Base-by-base conservation (phyloP, 2,329 filamentous ascomycete genomes). In the Penicillium sp. region DNA sequence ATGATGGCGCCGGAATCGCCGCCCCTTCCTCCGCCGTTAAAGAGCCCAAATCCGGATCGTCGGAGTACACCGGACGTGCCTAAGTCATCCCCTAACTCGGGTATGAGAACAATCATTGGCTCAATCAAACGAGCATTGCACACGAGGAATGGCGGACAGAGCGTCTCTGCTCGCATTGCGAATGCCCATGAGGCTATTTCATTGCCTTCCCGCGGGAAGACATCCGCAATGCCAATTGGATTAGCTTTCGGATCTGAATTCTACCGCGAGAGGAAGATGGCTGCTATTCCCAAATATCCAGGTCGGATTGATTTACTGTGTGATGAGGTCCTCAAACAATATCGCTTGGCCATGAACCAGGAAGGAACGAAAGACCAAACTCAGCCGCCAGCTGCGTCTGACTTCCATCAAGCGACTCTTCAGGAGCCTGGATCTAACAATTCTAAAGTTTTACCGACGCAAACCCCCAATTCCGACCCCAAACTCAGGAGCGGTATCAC, bases 21-120 rank as follows among this genome's bases (percentile, higher is more conserved):
- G 33, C 67, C 73, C 55, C 68, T 77, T 41, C 65, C 71, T n/a
- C 60, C 69, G 27, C 68, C 69, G 21, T 62, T 67, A 7, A 67
- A 64, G 10, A 61, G 64, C 49, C 54, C 62, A 21, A 66, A 59
- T 10, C 33, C 60, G 17, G 68, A 71, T 58, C 68, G 69, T 36
- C 70, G 69, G 44, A 73, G 70, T 47, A 72, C 67, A 33, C 62
- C 66, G 3, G 68, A 74, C 19, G 65, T 61, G 29, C 49, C 66
- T 6, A 75, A 71, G 49, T 59, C 66, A 8, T 61, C 67, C 39
- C 50, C 73, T 9, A 69, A 66, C 25, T 88, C 89, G 33, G 91
- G 90, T 3, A 90, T 97, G 82, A 93, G 88, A 73, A 94, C 87
- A 66, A 83, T 97, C 0, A 82, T 99, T 50, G 90, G 92, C 7